A percentile compares a stretch with the other conserved stretches of the same genome.
phyloP scores from a whole-genome alignment of 139 green algal genomes.

The Chlorella sp. region DNA sequence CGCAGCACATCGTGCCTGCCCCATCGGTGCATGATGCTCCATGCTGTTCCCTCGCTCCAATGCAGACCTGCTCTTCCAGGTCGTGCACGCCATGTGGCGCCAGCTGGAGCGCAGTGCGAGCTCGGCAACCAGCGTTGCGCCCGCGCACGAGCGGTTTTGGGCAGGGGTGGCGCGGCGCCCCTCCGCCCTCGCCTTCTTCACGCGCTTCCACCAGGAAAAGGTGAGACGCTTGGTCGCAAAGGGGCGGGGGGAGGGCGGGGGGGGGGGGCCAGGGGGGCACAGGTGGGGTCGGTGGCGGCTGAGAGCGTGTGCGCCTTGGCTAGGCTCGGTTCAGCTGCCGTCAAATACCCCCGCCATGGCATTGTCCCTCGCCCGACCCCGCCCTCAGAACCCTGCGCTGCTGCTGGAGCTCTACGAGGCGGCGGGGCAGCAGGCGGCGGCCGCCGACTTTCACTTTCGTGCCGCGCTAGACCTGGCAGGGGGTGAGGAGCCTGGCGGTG shows the following conservation, averaged over 20 bases:
- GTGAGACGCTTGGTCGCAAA: background rate
- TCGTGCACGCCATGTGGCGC: constrained; percentile 27
- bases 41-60: background rate
- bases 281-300: no score
- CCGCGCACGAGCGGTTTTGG: constrained; percentile 31
- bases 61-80: constrained; percentile 39
- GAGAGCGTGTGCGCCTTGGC: no score
- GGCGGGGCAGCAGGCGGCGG: constrained; percentile 10
- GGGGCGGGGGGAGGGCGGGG: no score
- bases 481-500: no score
- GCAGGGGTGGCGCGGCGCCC: constrained; percentile 19
- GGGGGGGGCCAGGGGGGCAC: no score
- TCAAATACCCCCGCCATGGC: no score
- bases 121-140: background rate
- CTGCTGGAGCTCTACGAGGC: constrained; percentile 27
- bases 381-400: constrained; percentile 11
- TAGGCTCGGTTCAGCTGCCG: no score
- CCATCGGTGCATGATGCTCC: background rate
- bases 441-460: constrained; percentile 24
- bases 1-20: background rate
- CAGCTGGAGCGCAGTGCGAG: constrained; percentile 13
- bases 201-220: constrained; percentile 16
- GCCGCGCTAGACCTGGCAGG: constrained; percentile 21
- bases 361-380: no score
- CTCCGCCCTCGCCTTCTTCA: constrained; percentile 24